These are phyloP conservation scores for Porogramme epimiltina DNA, from an alignment of 1,284 basidiomycete species.

Conservation along the genomic window DNA sequence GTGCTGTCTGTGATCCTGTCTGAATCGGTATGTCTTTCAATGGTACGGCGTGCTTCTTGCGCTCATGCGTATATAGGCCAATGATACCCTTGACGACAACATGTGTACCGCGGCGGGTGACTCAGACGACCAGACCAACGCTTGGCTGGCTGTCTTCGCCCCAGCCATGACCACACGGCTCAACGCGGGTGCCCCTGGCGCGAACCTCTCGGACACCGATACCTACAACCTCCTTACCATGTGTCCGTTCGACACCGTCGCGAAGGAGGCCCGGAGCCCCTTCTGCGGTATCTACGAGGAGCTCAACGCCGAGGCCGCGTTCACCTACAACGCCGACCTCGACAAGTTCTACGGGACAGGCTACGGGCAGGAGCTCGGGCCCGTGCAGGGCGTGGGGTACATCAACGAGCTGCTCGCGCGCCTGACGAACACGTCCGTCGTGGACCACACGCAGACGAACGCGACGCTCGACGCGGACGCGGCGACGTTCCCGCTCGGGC, in stretches of 20 bases:
- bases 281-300: slow-evolving; percentile 71
- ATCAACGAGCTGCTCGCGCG: slow-evolving; percentile 84
- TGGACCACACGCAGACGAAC: slow-evolving; percentile 79
- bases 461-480: slow-evolving; percentile 70
- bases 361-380: slow-evolving; percentile 70
- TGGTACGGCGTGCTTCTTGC: too few species aligned
- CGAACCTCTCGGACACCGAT: slow-evolving; percentile 60
- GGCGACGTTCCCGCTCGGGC: slow-evolving; percentile 72
- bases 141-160: slow-evolving; percentile 60
- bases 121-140: slow-evolving; percentile 43
- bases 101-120: slow-evolving; percentile 65
- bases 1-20: slow-evolving; percentile 54
- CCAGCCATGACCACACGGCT: slow-evolving; percentile 61
- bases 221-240: slow-evolving; percentile 66
- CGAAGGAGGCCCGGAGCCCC: slow-evolving; percentile 52
- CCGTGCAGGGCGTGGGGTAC: slow-evolving; percentile 80
- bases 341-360: slow-evolving; percentile 79
- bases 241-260: slow-evolving; percentile 78
- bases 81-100: slow-evolving; percentile 74
- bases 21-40: slow-evolving; percentile 42
- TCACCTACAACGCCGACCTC: slow-evolving; percentile 74
- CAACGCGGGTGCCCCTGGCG: slow-evolving; percentile 62
- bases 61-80: too few species aligned
- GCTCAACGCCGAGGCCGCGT: slow-evolving; percentile 56
- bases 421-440: slow-evolving; percentile 61